Evolutionary conservation across 768 basidiomycete species (phyloP).

Genomic region (Stropharia rugosoannulata): DNA sequence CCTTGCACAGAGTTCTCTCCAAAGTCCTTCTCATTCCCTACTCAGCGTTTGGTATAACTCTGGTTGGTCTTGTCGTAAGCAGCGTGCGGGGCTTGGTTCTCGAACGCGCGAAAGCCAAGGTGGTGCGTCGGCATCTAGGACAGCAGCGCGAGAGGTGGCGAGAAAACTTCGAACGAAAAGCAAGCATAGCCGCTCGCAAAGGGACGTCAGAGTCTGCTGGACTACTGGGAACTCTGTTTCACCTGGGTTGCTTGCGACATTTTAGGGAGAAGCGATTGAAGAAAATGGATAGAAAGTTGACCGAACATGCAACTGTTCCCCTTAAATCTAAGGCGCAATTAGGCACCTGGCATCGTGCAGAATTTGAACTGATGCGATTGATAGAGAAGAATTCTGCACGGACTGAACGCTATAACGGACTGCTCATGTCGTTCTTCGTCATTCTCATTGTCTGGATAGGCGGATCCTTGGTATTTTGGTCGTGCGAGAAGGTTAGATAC

Average conservation of each 20-base stretch:
- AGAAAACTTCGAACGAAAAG: constrained; percentile 7
- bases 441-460: constrained; percentile 23
- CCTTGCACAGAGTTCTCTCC: constrained; percentile 22
- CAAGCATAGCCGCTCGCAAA: neutral
- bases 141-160: constrained; percentile 30
- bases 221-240: neutral
- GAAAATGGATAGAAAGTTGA: constrained; percentile 7
- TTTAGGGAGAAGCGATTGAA: constrained; percentile 1
- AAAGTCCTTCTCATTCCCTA: constrained; percentile 37
- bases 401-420: constrained; percentile 26
- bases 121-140: constrained; percentile 29
- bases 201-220: neutral
- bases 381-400: constrained; percentile 25
- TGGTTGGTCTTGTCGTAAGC: constrained; percentile 37
- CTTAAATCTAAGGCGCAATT: constrained; percentile 17
- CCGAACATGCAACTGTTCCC: constrained; percentile 9
- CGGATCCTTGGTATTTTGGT: constrained; percentile 37
- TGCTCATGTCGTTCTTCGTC: constrained; percentile 23
- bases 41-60: constrained; percentile 33
- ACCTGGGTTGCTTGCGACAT: neutral
- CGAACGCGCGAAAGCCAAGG: constrained; percentile 34
- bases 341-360: constrained; percentile 28
- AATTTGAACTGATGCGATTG: constrained; percentile 38
- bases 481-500: constrained; percentile 27
- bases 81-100: constrained; percentile 37